These are phyloP conservation scores for Sanghuangporus sanghuang DNA, from an alignment of 1,284 basidiomycete species.

Conservation along the genomic window DNA sequence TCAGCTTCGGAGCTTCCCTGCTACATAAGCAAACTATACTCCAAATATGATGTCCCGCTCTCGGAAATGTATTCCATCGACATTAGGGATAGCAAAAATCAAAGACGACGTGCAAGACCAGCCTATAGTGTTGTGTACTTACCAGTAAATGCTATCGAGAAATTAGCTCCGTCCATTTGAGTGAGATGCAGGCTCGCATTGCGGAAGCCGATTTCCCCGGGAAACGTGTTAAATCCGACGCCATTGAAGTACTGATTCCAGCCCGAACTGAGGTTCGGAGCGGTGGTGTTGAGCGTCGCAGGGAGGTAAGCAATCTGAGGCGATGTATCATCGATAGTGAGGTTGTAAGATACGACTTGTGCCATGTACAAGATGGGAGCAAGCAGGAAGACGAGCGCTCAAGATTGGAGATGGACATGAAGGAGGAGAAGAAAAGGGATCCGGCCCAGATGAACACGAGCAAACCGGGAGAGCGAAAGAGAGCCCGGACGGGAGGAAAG, in stretches of 20 bases:
- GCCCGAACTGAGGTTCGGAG: conserved; percentile 37
- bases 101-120: not conserved
- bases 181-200: conserved; percentile 60
- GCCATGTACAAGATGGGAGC: conserved; percentile 14
- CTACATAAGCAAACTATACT: not conserved
- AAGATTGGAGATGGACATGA: conserved; percentile 15
- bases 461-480: not conserved
- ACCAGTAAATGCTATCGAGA: conserved; percentile 61
- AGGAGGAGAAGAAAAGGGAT: conserved; percentile 16
- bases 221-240: conserved; percentile 42
- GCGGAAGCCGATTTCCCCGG: conserved; percentile 38
- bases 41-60: not conserved
- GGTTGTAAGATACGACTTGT: conserved; percentile 29
- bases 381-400: conserved; percentile 4
- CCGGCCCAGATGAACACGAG: conserved; percentile 3
- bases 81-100: not conserved
- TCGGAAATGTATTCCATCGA: not conserved
- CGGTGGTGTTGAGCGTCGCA: conserved; percentile 45
- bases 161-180: conserved; percentile 45
- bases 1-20: conserved; percentile 3
- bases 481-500: not conserved
- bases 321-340: conserved; percentile 62
- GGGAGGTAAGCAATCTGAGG: conserved; percentile 59
- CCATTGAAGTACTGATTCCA: conserved; percentile 59
- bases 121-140: conserved; percentile 23